Conservation (phyloP, 2,329 filamentous ascomycete genomes). For the Orbilia oligospora region DNA sequence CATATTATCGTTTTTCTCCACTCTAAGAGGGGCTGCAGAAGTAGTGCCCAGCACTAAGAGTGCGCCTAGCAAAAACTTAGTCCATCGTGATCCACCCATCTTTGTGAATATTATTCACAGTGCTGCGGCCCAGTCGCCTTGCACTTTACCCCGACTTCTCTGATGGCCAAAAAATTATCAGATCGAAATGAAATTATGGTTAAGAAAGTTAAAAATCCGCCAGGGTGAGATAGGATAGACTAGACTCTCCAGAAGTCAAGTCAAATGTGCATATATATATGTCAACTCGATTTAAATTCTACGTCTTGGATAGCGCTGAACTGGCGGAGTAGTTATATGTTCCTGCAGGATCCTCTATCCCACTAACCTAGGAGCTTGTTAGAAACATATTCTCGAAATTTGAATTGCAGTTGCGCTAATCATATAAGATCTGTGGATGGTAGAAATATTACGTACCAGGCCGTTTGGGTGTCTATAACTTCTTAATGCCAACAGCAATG, state of each 20-base stretch:
- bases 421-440: too few species aligned
- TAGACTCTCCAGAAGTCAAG: neutral
- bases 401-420: too few species aligned
- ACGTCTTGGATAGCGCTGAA: neutral
- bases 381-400: neutral
- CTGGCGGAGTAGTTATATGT: neutral
- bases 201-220: neutral
- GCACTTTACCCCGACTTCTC: neutral
- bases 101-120: conserved; percentile 1
- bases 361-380: neutral
- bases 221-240: neutral
- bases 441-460: too few species aligned
- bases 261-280: neutral
- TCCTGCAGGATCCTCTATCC: neutral
- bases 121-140: neutral
- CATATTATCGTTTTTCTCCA: conserved; percentile 1
- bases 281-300: neutral
- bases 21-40: conserved; percentile 34
- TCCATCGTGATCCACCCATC: conserved; percentile 31
- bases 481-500: too few species aligned
- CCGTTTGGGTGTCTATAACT: too few species aligned
- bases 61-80: conserved; percentile 3
- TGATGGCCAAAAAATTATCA: too few species aligned
- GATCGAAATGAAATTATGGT: neutral
- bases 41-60: conserved; percentile 20